Evolutionary conservation across 768 basidiomycete species (phyloP).

Genomic region (Russula ochroleuca): DNA sequence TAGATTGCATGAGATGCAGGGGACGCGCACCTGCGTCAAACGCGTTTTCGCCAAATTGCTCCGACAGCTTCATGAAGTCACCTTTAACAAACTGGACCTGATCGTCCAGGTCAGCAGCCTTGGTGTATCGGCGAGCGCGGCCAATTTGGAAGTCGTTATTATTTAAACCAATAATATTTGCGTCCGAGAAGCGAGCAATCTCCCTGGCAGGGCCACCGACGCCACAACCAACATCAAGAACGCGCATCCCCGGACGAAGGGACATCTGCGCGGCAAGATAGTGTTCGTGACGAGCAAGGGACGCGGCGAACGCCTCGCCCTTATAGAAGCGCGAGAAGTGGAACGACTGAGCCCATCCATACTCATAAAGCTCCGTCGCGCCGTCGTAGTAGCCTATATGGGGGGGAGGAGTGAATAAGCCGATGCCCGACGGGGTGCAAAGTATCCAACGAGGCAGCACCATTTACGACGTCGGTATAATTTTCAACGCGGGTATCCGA

Average conservation of each 20-base stretch:
- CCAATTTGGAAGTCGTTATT: constrained; percentile 95
- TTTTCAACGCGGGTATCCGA: constrained; percentile 69
- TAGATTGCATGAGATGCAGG: not conserved
- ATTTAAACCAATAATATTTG: constrained; percentile 79
- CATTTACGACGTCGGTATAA: constrained; percentile 94
- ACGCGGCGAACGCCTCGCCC: constrained; percentile 72
- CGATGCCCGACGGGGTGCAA: not conserved
- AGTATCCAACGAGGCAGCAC: constrained; percentile 40
- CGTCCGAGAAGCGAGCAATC: constrained; percentile 89
- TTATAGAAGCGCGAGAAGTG: constrained; percentile 97
- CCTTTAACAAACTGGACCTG: constrained; percentile 84
- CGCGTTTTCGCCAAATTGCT: constrained; percentile 86
- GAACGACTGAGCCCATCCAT: constrained; percentile 87
- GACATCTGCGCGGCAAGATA: constrained; percentile 87
- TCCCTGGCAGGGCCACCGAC: constrained; percentile 96
- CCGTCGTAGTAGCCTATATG: constrained; percentile 89
- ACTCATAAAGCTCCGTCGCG: constrained; percentile 93
- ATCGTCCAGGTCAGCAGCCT: constrained; percentile 64
- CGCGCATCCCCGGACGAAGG: constrained; percentile 85
- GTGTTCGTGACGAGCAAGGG: constrained; percentile 93
- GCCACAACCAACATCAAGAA: constrained; percentile 97
- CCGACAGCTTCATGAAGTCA: constrained; percentile 92
- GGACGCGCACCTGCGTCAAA: constrained; percentile 79
- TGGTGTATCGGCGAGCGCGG: constrained; percentile 81
- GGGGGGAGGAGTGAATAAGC: not conserved